Percentiles rank a stretch among this genome's conserved stretches.
Evolutionary conservation across 2,329 filamentous ascomycete genomes (phyloP).

Genomic region (Talaromyces atroroseus): DNA sequence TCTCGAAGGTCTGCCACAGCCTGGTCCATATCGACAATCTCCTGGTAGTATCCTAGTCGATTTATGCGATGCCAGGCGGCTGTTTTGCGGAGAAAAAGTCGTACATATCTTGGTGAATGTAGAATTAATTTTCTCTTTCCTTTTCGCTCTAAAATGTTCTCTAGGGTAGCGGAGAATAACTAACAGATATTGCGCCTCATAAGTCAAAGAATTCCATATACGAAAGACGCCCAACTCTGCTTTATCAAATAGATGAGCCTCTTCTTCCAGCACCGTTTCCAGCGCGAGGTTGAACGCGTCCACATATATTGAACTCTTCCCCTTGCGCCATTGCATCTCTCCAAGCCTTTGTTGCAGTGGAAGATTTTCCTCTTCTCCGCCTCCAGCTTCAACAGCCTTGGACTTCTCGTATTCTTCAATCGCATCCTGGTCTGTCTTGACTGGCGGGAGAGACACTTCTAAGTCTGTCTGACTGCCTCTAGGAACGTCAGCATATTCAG

Average conservation of each 20-base stretch:
- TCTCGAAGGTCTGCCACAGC: conserved; percentile 63
- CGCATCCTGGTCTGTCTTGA: conserved; percentile 63
- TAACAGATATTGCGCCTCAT: conserved; percentile 87
- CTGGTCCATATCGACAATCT: conserved; percentile 67
- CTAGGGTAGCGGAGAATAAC: conserved; percentile 25
- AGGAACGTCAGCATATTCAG: conserved; percentile 23
- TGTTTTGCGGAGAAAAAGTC: conserved; percentile 86
- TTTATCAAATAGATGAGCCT: conserved; percentile 78
- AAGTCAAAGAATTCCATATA: conserved; percentile 66
- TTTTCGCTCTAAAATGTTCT: neutral
- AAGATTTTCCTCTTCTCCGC: conserved; percentile 35
- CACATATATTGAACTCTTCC: conserved; percentile 87
- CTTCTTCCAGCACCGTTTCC: conserved; percentile 82
- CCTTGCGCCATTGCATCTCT: conserved; percentile 62
- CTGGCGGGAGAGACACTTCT: conserved; percentile 63
- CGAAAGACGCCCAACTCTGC: conserved; percentile 72
- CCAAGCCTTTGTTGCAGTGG: conserved; percentile 48
- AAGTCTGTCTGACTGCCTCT: conserved; percentile 56
- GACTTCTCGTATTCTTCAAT: conserved; percentile 74
- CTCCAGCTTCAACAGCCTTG: conserved; percentile 48
- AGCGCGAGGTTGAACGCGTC: conserved; percentile 94
- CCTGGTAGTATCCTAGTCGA: conserved; percentile 71
- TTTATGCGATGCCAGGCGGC: conserved; percentile 82
- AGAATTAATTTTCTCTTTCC: conserved; percentile 6
- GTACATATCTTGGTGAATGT: conserved; percentile 63